Conservation (phyloP, 768 basidiomycete species). For the Boletales sp. region DNA sequence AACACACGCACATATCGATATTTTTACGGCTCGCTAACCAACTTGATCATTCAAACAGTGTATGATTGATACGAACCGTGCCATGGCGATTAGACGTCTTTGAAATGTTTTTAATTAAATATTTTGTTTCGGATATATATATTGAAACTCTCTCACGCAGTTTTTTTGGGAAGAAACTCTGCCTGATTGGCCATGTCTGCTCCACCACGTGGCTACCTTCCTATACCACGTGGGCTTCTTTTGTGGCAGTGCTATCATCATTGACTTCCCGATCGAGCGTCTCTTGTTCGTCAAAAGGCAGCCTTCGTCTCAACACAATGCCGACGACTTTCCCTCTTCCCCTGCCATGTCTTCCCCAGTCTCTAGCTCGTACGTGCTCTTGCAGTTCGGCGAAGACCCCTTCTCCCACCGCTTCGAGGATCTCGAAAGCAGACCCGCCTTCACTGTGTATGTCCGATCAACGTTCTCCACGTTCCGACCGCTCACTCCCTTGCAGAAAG, state of each 20-base stretch:
- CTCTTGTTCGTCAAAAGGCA: conserved; percentile 39
- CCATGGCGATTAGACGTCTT: not conserved
- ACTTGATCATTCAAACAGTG: conserved; percentile 31
- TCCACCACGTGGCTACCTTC: conserved; percentile 33
- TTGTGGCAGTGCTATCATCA: conserved; percentile 30
- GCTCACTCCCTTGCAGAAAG: conserved; percentile 15
- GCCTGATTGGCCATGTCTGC: no score
- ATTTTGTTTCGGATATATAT: not conserved
- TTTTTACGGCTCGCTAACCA: not conserved
- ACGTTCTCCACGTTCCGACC: not conserved
- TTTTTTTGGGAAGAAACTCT: not conserved
- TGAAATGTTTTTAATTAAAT: not conserved
- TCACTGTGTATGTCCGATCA: conserved; percentile 54
- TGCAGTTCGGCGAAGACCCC: conserved; percentile 64
- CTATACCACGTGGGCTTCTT: conserved; percentile 30
- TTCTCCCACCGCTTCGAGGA: conserved; percentile 62
- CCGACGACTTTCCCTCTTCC: conserved; percentile 6
- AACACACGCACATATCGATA: not conserved
- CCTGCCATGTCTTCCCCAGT: conserved; percentile 26
- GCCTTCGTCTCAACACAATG: conserved; percentile 8
- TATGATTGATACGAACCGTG: conserved; percentile 31
- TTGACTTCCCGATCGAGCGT: conserved; percentile 37
- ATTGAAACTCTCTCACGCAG: conserved; percentile 11
- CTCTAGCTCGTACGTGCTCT: conserved; percentile 44
- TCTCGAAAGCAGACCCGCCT: conserved; percentile 58